These are phyloP conservation scores for Taphrina confusa DNA, from an alignment of 1,139 yeast genomes.

Conservation along the genomic window DNA sequence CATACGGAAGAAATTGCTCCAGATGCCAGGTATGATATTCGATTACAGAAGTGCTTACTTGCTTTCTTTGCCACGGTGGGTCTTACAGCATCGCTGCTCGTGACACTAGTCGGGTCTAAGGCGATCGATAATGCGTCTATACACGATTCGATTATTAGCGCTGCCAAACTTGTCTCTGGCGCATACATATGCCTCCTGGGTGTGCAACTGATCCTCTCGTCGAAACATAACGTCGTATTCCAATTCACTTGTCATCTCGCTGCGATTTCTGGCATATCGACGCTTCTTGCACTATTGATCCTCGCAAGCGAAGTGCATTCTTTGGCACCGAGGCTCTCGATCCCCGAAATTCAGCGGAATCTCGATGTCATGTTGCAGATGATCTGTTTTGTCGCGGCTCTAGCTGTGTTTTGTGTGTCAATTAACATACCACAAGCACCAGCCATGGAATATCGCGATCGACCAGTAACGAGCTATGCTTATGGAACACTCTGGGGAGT, in stretches of 20 bases:
- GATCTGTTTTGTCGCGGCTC: background rate
- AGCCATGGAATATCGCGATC: slow-evolving; percentile 5
- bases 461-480: background rate
- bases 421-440: slow-evolving; percentile 14
- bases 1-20: slow-evolving; percentile 19
- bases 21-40: slow-evolving; percentile 18
- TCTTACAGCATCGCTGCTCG: background rate
- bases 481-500: slow-evolving; percentile 3
- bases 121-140: background rate
- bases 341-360: background rate
- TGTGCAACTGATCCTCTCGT: background rate
- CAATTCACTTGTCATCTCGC: slow-evolving; percentile 1
- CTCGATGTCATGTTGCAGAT: background rate
- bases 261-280: background rate
- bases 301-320: background rate
- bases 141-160: background rate
- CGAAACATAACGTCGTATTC: background rate
- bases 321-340: background rate
- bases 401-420: background rate
- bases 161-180: background rate
- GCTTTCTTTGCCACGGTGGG: slow-evolving; percentile 5
- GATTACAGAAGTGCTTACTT: background rate
- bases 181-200: background rate
- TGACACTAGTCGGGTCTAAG: background rate
- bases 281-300: background rate